Evolutionary conservation across 2,329 filamentous ascomycete genomes (phyloP).

Genomic region (Ophiostoma tasmaniense): DNA sequence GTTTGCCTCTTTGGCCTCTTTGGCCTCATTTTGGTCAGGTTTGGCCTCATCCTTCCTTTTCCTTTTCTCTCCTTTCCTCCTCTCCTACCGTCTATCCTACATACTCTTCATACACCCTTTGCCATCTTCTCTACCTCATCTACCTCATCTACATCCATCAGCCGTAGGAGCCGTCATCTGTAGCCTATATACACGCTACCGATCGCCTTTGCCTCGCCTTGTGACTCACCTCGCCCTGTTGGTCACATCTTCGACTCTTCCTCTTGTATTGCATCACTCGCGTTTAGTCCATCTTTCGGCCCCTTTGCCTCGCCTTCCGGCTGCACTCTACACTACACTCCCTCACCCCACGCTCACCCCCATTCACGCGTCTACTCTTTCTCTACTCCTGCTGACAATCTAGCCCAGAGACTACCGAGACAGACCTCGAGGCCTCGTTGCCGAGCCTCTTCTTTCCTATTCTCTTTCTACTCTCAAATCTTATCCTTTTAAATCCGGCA

Average conservation of each 20-base stretch:
- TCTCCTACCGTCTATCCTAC: too few relatives aligned
- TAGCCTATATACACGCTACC: neutral
- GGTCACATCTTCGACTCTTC: conserved; percentile 5
- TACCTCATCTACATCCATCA: neutral
- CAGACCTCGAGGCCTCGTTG: neutral
- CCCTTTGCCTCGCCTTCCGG: neutral
- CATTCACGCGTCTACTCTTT: neutral
- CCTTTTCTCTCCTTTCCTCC: neutral
- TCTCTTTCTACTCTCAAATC: neutral
- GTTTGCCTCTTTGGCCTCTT: neutral
- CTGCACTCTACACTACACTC: neutral
- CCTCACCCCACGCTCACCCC: neutral
- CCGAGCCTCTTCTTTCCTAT: neutral
- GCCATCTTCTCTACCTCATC: neutral
- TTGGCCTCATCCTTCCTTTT: too few relatives aligned
- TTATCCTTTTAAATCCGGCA: neutral
- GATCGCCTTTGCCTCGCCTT: neutral
- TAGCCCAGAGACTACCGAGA: neutral
- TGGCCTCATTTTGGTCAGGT: too few relatives aligned
- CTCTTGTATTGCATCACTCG: conserved; percentile 1
- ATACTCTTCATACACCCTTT: neutral
- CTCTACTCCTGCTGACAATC: neutral
- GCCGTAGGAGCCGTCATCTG: neutral
- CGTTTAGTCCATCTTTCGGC: neutral
- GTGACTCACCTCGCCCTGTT: neutral